These are phyloP conservation scores for Pleurotus salmoneostramineus DNA, from an alignment of 768 basidiomycete genomes.

Conservation along the genomic window DNA sequence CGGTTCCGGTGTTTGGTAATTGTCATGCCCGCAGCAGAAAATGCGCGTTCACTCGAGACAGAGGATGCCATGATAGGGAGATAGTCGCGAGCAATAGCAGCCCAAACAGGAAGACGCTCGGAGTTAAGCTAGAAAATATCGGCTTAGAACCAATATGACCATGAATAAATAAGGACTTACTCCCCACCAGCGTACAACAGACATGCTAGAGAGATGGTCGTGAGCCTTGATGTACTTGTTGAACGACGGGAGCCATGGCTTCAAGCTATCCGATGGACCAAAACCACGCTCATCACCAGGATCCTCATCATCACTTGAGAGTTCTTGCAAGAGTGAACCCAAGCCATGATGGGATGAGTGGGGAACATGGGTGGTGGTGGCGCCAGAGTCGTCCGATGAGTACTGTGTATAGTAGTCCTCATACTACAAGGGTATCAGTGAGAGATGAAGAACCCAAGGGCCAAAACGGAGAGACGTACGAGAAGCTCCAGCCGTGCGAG, in stretches of 20 bases:
- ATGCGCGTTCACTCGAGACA: conserved; percentile 35
- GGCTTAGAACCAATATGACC: background rate
- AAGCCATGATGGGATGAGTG: too few relatives aligned
- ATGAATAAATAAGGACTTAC: conserved; percentile 16
- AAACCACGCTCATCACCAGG: conserved; percentile 8
- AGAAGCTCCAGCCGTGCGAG: conserved; percentile 13
- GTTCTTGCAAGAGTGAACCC: background rate
- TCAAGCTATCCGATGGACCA: conserved; percentile 1
- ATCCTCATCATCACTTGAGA: conserved; percentile 6
- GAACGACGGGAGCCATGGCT: conserved; percentile 17
- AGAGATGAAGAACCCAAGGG: background rate
- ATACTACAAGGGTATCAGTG: background rate
- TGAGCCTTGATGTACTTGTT: conserved; percentile 16
- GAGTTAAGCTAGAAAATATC: conserved; percentile 18
- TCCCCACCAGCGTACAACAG: conserved; percentile 28
- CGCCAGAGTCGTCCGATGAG: too few relatives aligned
- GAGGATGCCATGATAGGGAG: conserved; percentile 33
- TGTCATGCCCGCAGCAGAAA: conserved; percentile 35
- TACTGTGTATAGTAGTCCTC: background rate
- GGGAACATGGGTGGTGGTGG: too few relatives aligned
- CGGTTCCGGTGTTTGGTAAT: conserved; percentile 29
- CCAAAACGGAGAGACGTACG: conserved; percentile 7
- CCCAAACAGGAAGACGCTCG: conserved; percentile 26
- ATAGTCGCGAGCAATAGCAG: conserved; percentile 30
- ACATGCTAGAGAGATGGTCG: conserved; percentile 10